phyloP scores from a whole-genome alignment of 306 rosid species.

The Leucaena leucocephala region DNA sequence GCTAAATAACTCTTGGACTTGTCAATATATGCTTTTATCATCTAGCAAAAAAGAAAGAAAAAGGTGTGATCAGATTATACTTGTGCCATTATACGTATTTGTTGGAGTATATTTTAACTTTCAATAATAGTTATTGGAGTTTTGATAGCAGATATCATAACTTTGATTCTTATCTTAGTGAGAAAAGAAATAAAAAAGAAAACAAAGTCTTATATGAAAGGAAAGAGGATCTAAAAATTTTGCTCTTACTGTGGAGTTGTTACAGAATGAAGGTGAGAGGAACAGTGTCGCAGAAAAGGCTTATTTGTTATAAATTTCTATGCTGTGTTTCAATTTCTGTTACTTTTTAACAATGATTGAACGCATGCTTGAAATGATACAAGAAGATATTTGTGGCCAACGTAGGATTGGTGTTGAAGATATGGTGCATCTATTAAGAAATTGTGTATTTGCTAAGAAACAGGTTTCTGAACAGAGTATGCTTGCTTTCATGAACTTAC shows the following conservation, averaged over 20 bases:
- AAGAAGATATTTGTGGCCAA: too few relatives aligned
- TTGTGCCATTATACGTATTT: neutral
- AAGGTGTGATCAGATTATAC: neutral
- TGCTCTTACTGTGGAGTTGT: neutral
- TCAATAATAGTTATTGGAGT: neutral
- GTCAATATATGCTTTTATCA: neutral
- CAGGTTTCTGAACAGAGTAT: neutral
- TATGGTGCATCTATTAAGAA: too few relatives aligned
- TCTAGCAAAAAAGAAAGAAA: neutral
- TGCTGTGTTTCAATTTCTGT: neutral
- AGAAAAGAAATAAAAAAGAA: neutral
- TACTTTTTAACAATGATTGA: neutral
- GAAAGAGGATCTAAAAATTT: neutral
- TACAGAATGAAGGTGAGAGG: neutral
- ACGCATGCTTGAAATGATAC: neutral
- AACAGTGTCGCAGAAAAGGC: neutral
- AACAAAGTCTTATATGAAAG: too few relatives aligned
- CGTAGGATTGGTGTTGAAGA: too few relatives aligned
- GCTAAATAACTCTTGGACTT: neutral
- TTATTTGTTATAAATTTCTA: neutral
- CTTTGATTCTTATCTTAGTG: neutral
- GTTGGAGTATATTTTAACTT: neutral
- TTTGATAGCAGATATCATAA: neutral
- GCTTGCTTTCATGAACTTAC: neutral
- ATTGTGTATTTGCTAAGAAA: neutral